Evolutionary conservation across 768 basidiomycete species (phyloP), one percentile per base, ranked within the genome.

Genomic region (Collybia nuda): DNA sequence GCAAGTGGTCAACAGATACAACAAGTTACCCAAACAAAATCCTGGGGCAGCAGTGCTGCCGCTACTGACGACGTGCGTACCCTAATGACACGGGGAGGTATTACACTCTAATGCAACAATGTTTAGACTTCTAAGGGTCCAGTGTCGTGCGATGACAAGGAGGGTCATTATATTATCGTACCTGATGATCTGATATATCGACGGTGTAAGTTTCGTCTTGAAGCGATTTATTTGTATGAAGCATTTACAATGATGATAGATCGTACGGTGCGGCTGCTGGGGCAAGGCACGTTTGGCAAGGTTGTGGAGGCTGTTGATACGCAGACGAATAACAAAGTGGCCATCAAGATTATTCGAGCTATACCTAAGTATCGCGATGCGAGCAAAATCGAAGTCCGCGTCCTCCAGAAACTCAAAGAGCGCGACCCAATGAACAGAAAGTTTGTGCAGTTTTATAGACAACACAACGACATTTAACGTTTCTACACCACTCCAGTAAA

Each of bases 281-380:
- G 97, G 15, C 96, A 98, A 73, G 97, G 97, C 11, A 98, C 97
- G 12, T 99, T 98, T 64, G 97, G 97, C 58, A 99, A 98, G 69
- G 97, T 99, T 24, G 94, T 99, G 42, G 92, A 98, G 67, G 93
- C 93, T 6, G 67, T 88, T 59, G 92, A 97, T 73, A 81, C 81
- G 37, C 78, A 84, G 56, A 87, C 81, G 22, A 81, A 87, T 53
- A 77, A 75, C 58, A 76, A 84, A 61, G 95, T 98, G 26, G 97
- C 97, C 44, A 93, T 99, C 75, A 99, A 99, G 79, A 95, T 99
- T 52, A 99, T 99, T 60, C 86, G 97, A 43, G 93, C 94, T 44
- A 96, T 99, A 44, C 96, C 92, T 44, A 99, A 98, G 72, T 99
- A 98, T 64, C 90, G 97, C 40, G 97, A 99, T 70, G 97, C 97